Evolutionary conservation across 1,284 basidiomycete species (phyloP).

Genomic region (Termitomyces sp.): DNA sequence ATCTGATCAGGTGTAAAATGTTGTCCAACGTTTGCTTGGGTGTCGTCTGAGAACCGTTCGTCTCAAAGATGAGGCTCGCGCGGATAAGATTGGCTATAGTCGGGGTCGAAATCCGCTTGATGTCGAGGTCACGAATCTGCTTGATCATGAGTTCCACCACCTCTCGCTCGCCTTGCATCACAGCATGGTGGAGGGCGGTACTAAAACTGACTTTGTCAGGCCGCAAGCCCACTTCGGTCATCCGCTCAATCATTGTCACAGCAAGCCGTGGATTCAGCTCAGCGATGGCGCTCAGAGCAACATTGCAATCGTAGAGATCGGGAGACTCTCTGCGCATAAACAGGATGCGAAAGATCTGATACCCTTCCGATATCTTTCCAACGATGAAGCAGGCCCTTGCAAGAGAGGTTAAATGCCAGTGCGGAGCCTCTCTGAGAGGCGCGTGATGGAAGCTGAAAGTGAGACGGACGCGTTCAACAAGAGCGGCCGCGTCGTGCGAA

Average conservation of each 20-base stretch:
- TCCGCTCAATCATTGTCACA: slow-evolving; percentile 41
- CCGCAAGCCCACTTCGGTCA: slow-evolving; percentile 41
- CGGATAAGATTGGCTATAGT: slow-evolving; percentile 47
- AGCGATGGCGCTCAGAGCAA: slow-evolving; percentile 52
- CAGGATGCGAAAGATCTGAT: slow-evolving; percentile 43
- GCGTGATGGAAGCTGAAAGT: slow-evolving; percentile 39
- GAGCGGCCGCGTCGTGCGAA: slow-evolving; percentile 1
- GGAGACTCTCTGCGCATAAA: slow-evolving; percentile 47
- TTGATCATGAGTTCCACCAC: slow-evolving; percentile 42
- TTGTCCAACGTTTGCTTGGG: slow-evolving; percentile 34
- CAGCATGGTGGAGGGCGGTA: slow-evolving; percentile 55
- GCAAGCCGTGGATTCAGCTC: slow-evolving; percentile 43
- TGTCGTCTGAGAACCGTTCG: slow-evolving; percentile 23
- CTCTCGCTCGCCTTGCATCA: slow-evolving; percentile 37
- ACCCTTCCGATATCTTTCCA: slow-evolving; percentile 43
- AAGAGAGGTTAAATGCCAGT: slow-evolving; percentile 52
- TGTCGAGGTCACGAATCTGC: slow-evolving; percentile 32
- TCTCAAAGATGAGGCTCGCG: slow-evolving; percentile 30
- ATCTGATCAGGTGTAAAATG: slow-evolving; percentile 40
- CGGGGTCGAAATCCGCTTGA: slow-evolving; percentile 38
- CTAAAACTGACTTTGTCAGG: slow-evolving; percentile 54
- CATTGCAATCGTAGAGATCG: slow-evolving; percentile 59
- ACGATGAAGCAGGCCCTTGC: slow-evolving; percentile 59
- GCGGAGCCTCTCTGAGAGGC: slow-evolving; percentile 45
- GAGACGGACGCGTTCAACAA: slow-evolving; percentile 43